Evolutionary conservation across 2,329 filamentous ascomycete genomes (phyloP), one percentile per base, ranked within the genome.

Genomic region (Penicillium sp.): DNA sequence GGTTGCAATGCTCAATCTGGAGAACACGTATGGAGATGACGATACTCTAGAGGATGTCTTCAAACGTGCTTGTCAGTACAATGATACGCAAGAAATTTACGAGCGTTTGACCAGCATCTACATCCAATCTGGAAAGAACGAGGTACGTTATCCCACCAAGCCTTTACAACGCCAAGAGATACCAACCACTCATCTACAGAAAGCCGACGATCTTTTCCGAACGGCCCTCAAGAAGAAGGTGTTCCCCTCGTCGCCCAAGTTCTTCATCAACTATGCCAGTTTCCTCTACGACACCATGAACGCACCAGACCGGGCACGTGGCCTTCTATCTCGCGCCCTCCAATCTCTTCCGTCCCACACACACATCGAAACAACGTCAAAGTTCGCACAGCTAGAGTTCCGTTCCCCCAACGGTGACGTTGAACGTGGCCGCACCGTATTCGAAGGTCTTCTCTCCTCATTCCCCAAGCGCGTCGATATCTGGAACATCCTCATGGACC

Each of bases 201-300:
- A 93, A 85, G 94, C 94, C 59, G 93, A 97, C 73, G 87, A 86
- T 23, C 85, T 98, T 69, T 98, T 97, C 82, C 90, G 95, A 76
- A 81, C 84, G 46, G 91, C 96, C 78, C 83, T 91, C 71, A 96
- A 95, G 82, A 97, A 96, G 80, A 97, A 96, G 80, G 92, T 95
- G 73, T 90, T 90, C 66, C 88, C 89, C 67, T 87, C 89, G 67
- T 87, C 89, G 6, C 89, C 91, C 9, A 86, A 89, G 57, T 88
- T 97, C 68, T 99, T 93, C 92, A 84, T 90, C 78, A 97, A 98
- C 82, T 98, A 97, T 78, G 94, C 93, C 26, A 90, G 91, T 71
- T 98, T 97, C 85, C 84, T 99, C 60, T 90, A 97, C 80, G 88
- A 90, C 62, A 91, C 87, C 0, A 80, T 87, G 63, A 83, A 85